A percentile compares a stretch with the other conserved stretches of the same genome.
These are phyloP conservation scores for Acanthamoeba culbertsoni DNA, from an alignment of 208 protist species.

Conservation along the genomic window DNA sequence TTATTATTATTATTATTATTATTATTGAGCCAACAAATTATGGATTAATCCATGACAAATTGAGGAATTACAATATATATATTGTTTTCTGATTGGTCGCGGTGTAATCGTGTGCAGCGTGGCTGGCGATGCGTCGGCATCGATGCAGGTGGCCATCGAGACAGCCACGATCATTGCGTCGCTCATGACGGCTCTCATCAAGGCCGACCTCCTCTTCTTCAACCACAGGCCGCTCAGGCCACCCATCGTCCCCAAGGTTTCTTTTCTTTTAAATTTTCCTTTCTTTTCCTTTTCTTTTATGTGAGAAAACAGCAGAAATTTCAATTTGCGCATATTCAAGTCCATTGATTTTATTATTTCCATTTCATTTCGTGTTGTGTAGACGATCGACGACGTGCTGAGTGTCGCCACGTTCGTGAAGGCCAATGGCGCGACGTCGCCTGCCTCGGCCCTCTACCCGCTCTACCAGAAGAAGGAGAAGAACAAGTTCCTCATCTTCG, in stretches of 20 bases:
- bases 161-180: constrained; percentile 67
- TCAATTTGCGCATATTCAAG: no score
- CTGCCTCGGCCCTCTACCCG: not conserved
- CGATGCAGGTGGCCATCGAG: constrained; percentile 74
- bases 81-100: no score
- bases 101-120: not conserved
- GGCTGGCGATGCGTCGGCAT: constrained; percentile 67
- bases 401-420: constrained; percentile 21
- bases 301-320: no score
- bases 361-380: not conserved
- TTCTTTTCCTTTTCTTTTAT: not conserved
- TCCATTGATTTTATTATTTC: not conserved
- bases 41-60: no score
- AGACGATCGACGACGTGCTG: constrained; percentile 41
- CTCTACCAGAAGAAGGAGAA: constrained; percentile 45
- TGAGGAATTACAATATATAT: no score
- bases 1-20: not conserved
- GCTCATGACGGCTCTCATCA: constrained; percentile 47
- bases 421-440: constrained; percentile 9
- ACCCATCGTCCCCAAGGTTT: not conserved
- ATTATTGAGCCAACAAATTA: no score
- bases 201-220: constrained; percentile 72
- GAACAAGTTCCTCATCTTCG: constrained; percentile 54
- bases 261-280: not conserved
- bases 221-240: constrained; percentile 20